Evolutionary conservation across 1,284 basidiomycete species (phyloP), one percentile per base, ranked within the genome.

Genomic region (Leucoagaricus sp.): DNA sequence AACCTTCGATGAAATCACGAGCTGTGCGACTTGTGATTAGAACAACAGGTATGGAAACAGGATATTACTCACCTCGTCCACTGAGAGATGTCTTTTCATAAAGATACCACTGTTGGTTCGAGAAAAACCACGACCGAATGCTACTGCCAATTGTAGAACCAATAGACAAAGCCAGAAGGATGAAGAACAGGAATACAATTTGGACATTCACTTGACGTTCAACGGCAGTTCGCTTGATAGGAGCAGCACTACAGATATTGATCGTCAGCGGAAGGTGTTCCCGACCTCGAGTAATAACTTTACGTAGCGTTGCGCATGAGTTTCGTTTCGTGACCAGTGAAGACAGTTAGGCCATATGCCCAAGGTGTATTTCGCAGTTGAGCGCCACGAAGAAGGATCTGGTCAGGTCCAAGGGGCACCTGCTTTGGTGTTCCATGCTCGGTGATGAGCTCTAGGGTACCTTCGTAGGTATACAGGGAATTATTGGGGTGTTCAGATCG

Each of bases 321-420:
- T 74, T 99, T 99, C 28, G 97, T 99, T 75, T 99, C 96, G 67
- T 99, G 96, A 0, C 97, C 97, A 0, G 94, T 98, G 66, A 96
- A 98, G 28, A 98, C 91, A 31, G 91, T 90, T 2, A 99, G 70
- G 17, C 96, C 96, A 71, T 97, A 99, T 29, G 91, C 84, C 97
- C 97, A 99, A 7, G 91, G 89, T 2, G 97, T 98, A 70, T 99
- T 99, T 58, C 97, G 82, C 60, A 99, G 74, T 71, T 99, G 97
- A 17, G 97, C 95, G 1, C 97, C 97, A 51, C 97, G 87, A 36
- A 99, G 78, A 12, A 99, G 79, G 64, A 99, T 79, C 73, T 99
- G 97, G 68, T 98, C 96, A 0, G 97, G 96, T 2, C 95, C 94
- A 5, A 99, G 77, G 0, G 96, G 95, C 2, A 98, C 81, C 66